phyloP scores from a whole-genome alignment of 2,329 filamentous ascomycete species.

The Cordyceps tenuipes region DNA sequence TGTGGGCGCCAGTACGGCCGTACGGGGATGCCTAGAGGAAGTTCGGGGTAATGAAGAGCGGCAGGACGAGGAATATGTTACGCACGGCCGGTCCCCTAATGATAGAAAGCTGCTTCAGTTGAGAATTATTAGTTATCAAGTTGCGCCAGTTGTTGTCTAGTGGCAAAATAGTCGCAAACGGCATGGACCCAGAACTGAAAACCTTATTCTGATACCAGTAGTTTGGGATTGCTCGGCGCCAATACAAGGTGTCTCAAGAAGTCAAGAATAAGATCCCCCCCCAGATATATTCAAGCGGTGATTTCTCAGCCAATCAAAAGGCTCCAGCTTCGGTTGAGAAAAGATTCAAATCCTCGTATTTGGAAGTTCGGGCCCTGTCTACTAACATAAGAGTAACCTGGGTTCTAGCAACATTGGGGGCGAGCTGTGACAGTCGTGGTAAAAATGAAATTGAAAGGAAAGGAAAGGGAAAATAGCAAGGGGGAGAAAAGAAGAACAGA shows the following conservation, averaged over 20 bases:
- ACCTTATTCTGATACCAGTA: background rate
- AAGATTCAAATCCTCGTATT: background rate
- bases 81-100: background rate
- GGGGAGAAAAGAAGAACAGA: background rate
- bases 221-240: background rate
- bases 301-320: background rate
- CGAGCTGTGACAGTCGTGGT: too few species aligned
- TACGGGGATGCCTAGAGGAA: background rate
- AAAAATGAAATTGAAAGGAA: background rate
- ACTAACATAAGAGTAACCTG: background rate
- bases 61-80: conserved; percentile 12
- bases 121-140: background rate
- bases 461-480: background rate
- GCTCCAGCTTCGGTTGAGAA: background rate
- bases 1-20: conserved; percentile 3
- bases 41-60: conserved; percentile 16
- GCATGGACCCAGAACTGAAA: background rate
- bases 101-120: background rate
- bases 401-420: too few species aligned
- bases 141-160: too few species aligned
- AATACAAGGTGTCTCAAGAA: background rate
- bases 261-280: too few species aligned
- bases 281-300: background rate
- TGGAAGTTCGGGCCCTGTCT: background rate
- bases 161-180: background rate